phyloP scores from a whole-genome alignment of 148 eudicot genomes.

The Nyssa sinensis region DNA sequence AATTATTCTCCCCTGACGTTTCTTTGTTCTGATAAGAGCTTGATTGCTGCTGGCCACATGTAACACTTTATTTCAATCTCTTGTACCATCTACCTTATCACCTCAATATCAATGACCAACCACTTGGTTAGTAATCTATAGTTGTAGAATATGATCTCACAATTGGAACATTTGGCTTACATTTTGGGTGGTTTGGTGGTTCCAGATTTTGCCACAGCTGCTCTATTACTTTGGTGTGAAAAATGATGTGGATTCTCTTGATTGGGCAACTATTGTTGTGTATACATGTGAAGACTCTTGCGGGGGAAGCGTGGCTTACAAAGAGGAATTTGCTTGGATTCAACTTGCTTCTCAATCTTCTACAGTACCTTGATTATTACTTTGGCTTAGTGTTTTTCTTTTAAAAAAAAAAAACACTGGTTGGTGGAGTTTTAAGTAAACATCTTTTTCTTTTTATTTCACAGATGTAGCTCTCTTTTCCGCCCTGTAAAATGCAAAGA shows the following conservation, averaged over 20 bases:
- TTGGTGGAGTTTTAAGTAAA: no score
- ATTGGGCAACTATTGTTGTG: constrained; percentile 80
- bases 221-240: constrained; percentile 77
- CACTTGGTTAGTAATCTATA: no score
- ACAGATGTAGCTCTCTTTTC: no score
- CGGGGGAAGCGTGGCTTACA: constrained; percentile 51
- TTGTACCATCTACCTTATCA: background rate
- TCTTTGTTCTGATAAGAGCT: no score
- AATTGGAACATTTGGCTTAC: background rate
- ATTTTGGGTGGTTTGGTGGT: constrained; percentile 8
- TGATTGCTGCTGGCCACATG: no score
- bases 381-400: no score
- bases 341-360: constrained; percentile 63
- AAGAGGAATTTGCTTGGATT: constrained; percentile 91
- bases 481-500: no score
- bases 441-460: no score
- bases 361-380: constrained; percentile 4
- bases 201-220: constrained; percentile 83
- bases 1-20: background rate
- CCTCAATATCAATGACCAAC: no score
- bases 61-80: background rate
- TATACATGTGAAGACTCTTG: constrained; percentile 78
- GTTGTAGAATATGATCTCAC: background rate
- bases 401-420: no score
- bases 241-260: constrained; percentile 69